Base-by-base conservation (phyloP, 768 basidiomycete species). In the Boletus reticuloceps region DNA sequence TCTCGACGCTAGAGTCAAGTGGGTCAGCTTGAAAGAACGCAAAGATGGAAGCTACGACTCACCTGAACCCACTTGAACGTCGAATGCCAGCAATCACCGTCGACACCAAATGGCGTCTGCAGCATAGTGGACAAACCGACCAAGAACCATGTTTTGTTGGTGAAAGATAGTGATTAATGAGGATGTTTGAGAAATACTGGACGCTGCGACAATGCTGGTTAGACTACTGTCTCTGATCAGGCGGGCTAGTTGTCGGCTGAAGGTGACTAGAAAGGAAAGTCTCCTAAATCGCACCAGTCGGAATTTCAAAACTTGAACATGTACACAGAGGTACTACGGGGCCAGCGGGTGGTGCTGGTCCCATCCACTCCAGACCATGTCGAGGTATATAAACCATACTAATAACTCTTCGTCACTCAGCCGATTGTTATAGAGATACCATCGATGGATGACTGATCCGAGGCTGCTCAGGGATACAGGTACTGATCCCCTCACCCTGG, bases 51-150 rank as follows among this genome's bases (percentile, higher is more conserved):
- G 57, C 50, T 39, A 60, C 45, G 49, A 86, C 94, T 72, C 68
- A 97, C 95, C 81, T 74, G 75, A 93, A 94, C 36, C 95, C 95
- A 56, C 88, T 95, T 17, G 93, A 88, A 55, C 91, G 85, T 69
- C 86, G 86, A 56, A 98, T 86, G 31, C 96, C 96, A 38, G 96
- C 96, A 39, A 95, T 73, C 8, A 98, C 81, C 13, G 96, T 92
- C 16, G 94, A 94, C 37, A 98, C 61, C 34, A 98, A 78, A 91
- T 82, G 14, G 88, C 89, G 67, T 98, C 96, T 44, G 90, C 73
- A 25, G 89, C 81, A 63, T 90, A 94, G 71, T 96, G 94, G 34
- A 86, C 72, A 17, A 97, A 70, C 71, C 84, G 82, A 62, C 91
- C 94, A 17, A 71, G 65, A 34, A 91, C 75, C 78, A 86, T 85